Percentiles rank a stretch among this genome's conserved stretches.
These are phyloP conservation scores for Saccharomycopsis sp. DNA, from an alignment of 805 yeast species.

Conservation along the genomic window DNA sequence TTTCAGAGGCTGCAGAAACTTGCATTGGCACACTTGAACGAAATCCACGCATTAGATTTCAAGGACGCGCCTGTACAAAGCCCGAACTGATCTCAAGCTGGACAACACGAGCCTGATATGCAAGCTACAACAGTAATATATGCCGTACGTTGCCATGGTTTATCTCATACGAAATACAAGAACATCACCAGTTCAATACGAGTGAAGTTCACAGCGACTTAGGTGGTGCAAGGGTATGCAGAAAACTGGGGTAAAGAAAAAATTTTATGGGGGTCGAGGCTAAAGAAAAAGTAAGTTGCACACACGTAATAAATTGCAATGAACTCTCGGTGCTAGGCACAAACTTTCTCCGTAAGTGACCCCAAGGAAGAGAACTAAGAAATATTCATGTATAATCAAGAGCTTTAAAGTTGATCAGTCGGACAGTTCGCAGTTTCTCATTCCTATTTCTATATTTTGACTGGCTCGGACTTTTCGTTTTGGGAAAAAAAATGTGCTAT, in stretches of 20 bases:
- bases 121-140: too few species aligned
- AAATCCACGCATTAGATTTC: neutral
- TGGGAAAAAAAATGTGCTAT: neutral
- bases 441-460: neutral
- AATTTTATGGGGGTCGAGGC: neutral
- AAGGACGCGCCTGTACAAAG: neutral
- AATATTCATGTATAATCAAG: neutral
- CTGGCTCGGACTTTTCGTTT: slow-evolving; percentile 1
- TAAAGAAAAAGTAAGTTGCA: too few species aligned
- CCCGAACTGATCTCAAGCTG: too few species aligned
- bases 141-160: too few species aligned
- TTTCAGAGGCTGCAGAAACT: neutral
- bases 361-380: neutral
- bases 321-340: neutral
- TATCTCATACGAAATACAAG: too few species aligned
- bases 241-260: neutral
- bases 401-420: too few species aligned
- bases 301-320: too few species aligned
- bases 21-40: neutral
- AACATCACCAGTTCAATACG: too few species aligned
- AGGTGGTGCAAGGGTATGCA: neutral
- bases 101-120: too few species aligned
- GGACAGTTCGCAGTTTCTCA: neutral
- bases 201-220: too few species aligned
- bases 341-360: neutral